These are phyloP conservation scores for Glarea lozoyensis DNA, from an alignment of 495 filamentous ascomycete genomes.

Conservation along the genomic window DNA sequence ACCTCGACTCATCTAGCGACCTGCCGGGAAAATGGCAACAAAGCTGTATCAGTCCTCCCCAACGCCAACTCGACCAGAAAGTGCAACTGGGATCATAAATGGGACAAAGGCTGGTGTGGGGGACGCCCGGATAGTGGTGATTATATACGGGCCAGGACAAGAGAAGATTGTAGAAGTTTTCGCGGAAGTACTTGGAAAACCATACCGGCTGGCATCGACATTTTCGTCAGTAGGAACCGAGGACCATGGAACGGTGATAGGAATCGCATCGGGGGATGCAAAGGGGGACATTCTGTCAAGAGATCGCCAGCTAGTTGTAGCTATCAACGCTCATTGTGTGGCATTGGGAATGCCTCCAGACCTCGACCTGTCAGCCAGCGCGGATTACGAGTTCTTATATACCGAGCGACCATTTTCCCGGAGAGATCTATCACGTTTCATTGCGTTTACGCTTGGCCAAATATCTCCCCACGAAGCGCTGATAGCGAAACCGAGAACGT, in stretches of 20 bases:
- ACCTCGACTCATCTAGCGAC: constrained; percentile 7
- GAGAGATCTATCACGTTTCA: constrained; percentile 67
- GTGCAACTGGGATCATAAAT: constrained; percentile 23
- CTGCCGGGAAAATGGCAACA: constrained; percentile 16
- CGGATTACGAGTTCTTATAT: constrained; percentile 80
- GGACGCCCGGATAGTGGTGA: constrained; percentile 46
- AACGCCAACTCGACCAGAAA: constrained; percentile 19
- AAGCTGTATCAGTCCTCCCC: constrained; percentile 22
- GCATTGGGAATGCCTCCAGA: constrained; percentile 59
- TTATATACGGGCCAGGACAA: constrained; percentile 51
- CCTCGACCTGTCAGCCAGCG: constrained; percentile 49
- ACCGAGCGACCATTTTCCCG: constrained; percentile 59
- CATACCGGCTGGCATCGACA: constrained; percentile 44
- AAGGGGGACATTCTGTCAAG: constrained; percentile 39
- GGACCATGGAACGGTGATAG: constrained; percentile 39
- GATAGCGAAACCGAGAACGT: constrained; percentile 65
- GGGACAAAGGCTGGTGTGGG: constrained; percentile 18
- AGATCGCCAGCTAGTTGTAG: constrained; percentile 41
- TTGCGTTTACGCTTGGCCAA: constrained; percentile 69
- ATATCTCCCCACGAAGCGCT: constrained; percentile 64
- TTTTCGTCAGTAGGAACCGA: constrained; percentile 38
- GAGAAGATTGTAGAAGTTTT: constrained; percentile 58
- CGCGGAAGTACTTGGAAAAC: constrained; percentile 61
- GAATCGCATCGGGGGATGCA: constrained; percentile 44
- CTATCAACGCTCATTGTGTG: constrained; percentile 68